Evolutionary conservation across 805 yeast genomes (phyloP).

Genomic region (Cyberlindnera mrakii): DNA sequence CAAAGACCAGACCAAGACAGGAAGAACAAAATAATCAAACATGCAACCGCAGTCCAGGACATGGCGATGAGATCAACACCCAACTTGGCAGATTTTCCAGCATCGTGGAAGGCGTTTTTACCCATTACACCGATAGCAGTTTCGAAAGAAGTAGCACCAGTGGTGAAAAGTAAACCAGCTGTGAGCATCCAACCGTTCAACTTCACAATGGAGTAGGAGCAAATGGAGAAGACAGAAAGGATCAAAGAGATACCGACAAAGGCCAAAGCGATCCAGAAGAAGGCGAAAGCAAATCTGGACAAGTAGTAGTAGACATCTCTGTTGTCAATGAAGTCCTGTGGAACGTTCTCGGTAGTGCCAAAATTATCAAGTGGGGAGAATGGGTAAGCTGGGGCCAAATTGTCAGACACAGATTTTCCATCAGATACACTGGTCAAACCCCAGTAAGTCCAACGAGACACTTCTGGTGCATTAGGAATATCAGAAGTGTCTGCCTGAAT

Average conservation of each 20-base stretch:
- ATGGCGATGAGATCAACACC: slow-evolving; percentile 58
- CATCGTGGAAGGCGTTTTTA: slow-evolving; percentile 55
- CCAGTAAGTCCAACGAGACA: slow-evolving; percentile 82
- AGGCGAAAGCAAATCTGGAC: slow-evolving; percentile 61
- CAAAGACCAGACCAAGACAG: slow-evolving; percentile 46
- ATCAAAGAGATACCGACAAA: slow-evolving; percentile 60
- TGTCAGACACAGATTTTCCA: slow-evolving; percentile 29
- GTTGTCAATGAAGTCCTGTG: slow-evolving; percentile 44
- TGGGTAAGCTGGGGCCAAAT: slow-evolving; percentile 62
- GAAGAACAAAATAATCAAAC: slow-evolving; percentile 43
- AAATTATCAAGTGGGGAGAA: slow-evolving; percentile 73
- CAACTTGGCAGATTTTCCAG: slow-evolving; percentile 37
- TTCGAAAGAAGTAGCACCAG: slow-evolving; percentile 61
- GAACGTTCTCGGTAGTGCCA: slow-evolving; percentile 45
- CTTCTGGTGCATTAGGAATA: slow-evolving; percentile 40
- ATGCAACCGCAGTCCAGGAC: slow-evolving; percentile 64
- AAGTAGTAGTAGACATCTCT: slow-evolving; percentile 58
- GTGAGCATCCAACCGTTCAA: slow-evolving; percentile 46
- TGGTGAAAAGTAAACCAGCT: slow-evolving; percentile 46
- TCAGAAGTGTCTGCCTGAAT: slow-evolving; percentile 58
- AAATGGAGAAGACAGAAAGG: slow-evolving; percentile 47
- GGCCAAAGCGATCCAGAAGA: slow-evolving; percentile 51
- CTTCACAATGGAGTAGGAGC: slow-evolving; percentile 49
- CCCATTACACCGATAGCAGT: slow-evolving; percentile 80
- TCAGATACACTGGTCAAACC: slow-evolving; percentile 50